Percentiles rank a stretch among this genome's conserved stretches.
Evolutionary conservation across 2,329 filamentous ascomycete species (phyloP).

Genomic region (Akanthomyces muscarius): DNA sequence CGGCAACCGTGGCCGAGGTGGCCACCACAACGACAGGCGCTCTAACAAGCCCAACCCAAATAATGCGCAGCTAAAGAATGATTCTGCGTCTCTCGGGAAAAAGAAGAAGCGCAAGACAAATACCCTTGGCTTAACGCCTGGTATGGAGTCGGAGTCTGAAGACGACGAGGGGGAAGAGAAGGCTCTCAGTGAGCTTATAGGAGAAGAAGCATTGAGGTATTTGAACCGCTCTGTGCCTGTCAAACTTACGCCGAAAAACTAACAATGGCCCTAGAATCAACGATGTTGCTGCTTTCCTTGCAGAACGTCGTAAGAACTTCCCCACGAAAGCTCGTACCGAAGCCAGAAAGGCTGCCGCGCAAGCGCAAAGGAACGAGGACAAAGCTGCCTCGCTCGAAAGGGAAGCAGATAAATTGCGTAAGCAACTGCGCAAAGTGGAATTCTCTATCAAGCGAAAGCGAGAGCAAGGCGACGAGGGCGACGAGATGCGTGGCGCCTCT

Average conservation of each 20-base stretch:
- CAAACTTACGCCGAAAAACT: constrained; percentile 3
- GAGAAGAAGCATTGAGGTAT: constrained; percentile 52
- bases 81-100: constrained; percentile 49
- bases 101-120: constrained; percentile 72
- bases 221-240: background rate
- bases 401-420: constrained; percentile 59
- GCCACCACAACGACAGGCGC: constrained; percentile 44
- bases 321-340: constrained; percentile 71
- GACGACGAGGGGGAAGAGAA: constrained; percentile 71
- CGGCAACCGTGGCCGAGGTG: constrained; percentile 35
- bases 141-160: constrained; percentile 59
- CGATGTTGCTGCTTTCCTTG: constrained; percentile 76
- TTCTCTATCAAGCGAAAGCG: constrained; percentile 65
- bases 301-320: constrained; percentile 73
- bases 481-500: constrained; percentile 57
- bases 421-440: constrained; percentile 66
- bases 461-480: constrained; percentile 62
- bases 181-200: constrained; percentile 52
- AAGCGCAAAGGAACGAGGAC: constrained; percentile 48
- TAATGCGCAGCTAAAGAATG: constrained; percentile 25
- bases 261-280: constrained; percentile 42
- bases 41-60: constrained; percentile 33
- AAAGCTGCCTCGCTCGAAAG: constrained; percentile 59
- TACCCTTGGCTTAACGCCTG: constrained; percentile 66
- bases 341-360: constrained; percentile 53